Evolutionary conservation across 2,329 filamentous ascomycete genomes (phyloP).

Genomic region (Celoporthe dispersa): DNA sequence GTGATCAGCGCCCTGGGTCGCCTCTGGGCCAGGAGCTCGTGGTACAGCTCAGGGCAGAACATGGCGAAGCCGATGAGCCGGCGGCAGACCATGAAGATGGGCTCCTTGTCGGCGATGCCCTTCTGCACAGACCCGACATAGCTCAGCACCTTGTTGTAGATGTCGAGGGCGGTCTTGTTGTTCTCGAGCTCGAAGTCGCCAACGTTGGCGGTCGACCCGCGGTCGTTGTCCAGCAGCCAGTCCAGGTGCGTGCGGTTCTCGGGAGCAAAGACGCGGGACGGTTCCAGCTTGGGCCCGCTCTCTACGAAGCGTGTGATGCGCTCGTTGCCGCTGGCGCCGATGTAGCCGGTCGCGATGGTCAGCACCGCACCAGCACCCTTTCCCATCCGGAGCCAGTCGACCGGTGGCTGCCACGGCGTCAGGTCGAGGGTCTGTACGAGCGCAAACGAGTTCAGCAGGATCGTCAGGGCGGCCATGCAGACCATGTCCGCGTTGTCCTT

Average conservation of each 20-base stretch:
- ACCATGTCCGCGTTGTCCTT: constrained; percentile 40
- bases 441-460: constrained; percentile 43
- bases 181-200: constrained; percentile 38
- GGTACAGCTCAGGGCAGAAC: constrained; percentile 41
- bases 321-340: constrained; percentile 32
- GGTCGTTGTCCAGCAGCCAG: constrained; percentile 42
- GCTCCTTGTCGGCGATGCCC: constrained; percentile 37
- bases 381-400: constrained; percentile 44
- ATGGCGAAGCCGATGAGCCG: constrained; percentile 44
- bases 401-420: constrained; percentile 44
- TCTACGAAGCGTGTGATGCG: constrained; percentile 37
- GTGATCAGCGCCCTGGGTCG: constrained; percentile 43
- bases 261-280: constrained; percentile 37
- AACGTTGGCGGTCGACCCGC: constrained; percentile 32
- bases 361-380: constrained; percentile 42
- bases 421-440: constrained; percentile 43
- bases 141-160: constrained; percentile 41
- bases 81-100: constrained; percentile 38
- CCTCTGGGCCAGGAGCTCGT: constrained; percentile 40
- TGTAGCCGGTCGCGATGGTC: constrained; percentile 34
- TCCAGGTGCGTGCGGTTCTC: constrained; percentile 38
- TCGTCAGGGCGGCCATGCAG: constrained; percentile 42
- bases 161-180: constrained; percentile 35
- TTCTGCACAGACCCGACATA: constrained; percentile 42
- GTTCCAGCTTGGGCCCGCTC: constrained; percentile 38